Percentiles rank a stretch among this genome's conserved stretches.
These are phyloP conservation scores for Neurospora sp. DNA, from an alignment of 495 filamentous ascomycete species.

Conservation along the genomic window DNA sequence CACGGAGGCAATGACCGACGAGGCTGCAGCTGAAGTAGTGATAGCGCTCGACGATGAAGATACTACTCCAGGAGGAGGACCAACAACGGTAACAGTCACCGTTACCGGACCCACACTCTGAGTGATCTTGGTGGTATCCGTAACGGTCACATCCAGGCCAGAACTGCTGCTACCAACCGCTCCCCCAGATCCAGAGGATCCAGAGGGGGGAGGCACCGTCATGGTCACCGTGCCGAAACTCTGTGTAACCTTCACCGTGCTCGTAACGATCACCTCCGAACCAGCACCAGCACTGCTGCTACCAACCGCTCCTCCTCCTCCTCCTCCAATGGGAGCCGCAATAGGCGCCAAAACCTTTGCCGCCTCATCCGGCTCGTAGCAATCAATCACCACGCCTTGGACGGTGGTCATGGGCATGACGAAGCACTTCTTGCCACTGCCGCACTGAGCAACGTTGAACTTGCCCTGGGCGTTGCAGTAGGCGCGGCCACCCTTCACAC, in stretches of 20 bases:
- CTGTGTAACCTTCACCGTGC: constrained; percentile 5
- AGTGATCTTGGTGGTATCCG: neutral
- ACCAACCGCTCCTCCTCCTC: neutral
- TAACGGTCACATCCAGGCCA: neutral
- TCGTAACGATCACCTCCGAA: neutral
- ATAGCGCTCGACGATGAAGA: neutral
- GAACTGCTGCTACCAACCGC: neutral
- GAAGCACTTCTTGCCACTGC: constrained; percentile 21
- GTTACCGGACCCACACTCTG: neutral
- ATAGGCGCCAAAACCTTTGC: constrained; percentile 15
- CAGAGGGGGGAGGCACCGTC: constrained; percentile 4
- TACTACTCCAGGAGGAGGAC: neutral
- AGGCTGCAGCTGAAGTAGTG: neutral
- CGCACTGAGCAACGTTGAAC: constrained; percentile 24
- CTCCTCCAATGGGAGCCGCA: neutral
- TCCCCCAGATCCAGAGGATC: neutral
- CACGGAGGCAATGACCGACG: neutral
- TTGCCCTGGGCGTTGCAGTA: constrained; percentile 18
- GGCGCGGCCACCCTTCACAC: constrained; percentile 26
- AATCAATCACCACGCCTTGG: constrained; percentile 26
- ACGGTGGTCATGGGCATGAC: constrained; percentile 33
- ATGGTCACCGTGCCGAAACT: constrained; percentile 3
- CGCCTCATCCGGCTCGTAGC: constrained; percentile 19
- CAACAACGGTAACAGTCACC: neutral
- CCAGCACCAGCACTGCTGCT: neutral